Conservation (phyloP, 1,284 basidiomycete species). For the Irpex sp. region DNA sequence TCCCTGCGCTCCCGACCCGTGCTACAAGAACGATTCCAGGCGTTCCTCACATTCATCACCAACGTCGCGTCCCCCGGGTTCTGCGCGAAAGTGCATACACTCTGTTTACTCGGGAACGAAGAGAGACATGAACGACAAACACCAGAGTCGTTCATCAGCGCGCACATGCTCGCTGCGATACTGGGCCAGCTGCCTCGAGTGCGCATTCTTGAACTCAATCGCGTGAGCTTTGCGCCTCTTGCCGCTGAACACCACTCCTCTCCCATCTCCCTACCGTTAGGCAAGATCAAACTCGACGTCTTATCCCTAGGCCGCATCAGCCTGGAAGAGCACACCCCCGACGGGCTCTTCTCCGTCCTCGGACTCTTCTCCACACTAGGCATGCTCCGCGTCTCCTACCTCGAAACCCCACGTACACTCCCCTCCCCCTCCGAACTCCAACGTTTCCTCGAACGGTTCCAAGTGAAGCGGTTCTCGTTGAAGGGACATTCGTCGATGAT, state of each 20-base stretch:
- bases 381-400: constrained; percentile 1
- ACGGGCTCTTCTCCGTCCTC: constrained; percentile 4
- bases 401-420: background rate
- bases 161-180: constrained; percentile 1
- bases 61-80: background rate
- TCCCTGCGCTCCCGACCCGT: background rate
- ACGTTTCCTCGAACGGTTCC: background rate
- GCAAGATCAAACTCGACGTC: constrained; percentile 1
- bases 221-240: background rate
- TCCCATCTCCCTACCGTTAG: background rate
- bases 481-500: constrained; percentile 6
- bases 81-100: background rate
- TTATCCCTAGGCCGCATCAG: constrained; percentile 1
- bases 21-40: background rate
- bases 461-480: constrained; percentile 2
- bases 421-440: background rate
- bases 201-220: constrained; percentile 4
- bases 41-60: constrained; percentile 1
- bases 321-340: background rate
- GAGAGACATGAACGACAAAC: constrained; percentile 1
- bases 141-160: background rate
- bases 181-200: constrained; percentile 2
- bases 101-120: constrained; percentile 1
- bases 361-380: background rate
- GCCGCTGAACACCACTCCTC: background rate